These are phyloP conservation scores for Exobasidium cylindrosporum DNA, from an alignment of 1,284 basidiomycete species.

Conservation along the genomic window DNA sequence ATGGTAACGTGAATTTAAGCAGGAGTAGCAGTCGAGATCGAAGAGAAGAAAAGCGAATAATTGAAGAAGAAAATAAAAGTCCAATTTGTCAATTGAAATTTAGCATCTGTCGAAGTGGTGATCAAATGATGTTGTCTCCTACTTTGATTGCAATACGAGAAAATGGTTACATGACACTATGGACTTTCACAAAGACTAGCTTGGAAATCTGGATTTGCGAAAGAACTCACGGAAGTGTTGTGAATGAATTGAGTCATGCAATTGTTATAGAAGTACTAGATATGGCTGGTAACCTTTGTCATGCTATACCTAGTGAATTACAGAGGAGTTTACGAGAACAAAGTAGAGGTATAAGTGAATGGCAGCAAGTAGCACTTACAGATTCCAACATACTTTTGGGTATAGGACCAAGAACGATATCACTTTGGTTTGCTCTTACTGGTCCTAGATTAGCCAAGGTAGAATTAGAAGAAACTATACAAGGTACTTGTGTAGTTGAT, in stretches of 20 bases:
- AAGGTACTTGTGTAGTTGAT: slow-evolving; percentile 35
- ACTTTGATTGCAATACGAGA: slow-evolving; percentile 39
- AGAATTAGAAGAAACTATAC: slow-evolving; percentile 34
- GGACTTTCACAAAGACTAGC: slow-evolving; percentile 37
- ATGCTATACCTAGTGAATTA: slow-evolving; percentile 31
- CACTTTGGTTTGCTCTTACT: slow-evolving; percentile 29
- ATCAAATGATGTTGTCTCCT: slow-evolving; percentile 36
- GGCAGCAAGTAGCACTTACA: slow-evolving; percentile 13
- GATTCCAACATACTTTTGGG: slow-evolving; percentile 20
- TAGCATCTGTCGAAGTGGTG: slow-evolving; percentile 33
- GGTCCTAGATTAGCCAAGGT: slow-evolving; percentile 29
- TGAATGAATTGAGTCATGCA: slow-evolving; percentile 28
- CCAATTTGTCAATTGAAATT: slow-evolving; percentile 35
- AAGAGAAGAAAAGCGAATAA: slow-evolving; percentile 20
- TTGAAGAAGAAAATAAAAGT: slow-evolving; percentile 37
- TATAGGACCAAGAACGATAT: not conserved
- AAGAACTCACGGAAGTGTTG: slow-evolving; percentile 23
- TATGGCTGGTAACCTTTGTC: slow-evolving; percentile 22
- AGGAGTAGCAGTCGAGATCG: slow-evolving; percentile 9
- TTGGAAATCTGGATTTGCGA: slow-evolving; percentile 40
- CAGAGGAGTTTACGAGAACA: slow-evolving; percentile 36
- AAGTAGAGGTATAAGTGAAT: not conserved
- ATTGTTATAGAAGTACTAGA: slow-evolving; percentile 34
- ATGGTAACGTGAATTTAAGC: slow-evolving; percentile 3
- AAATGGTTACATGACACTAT: slow-evolving; percentile 37